phyloP scores from a whole-genome alignment of 306 rosid species.

The Erythrophleum fordii region DNA sequence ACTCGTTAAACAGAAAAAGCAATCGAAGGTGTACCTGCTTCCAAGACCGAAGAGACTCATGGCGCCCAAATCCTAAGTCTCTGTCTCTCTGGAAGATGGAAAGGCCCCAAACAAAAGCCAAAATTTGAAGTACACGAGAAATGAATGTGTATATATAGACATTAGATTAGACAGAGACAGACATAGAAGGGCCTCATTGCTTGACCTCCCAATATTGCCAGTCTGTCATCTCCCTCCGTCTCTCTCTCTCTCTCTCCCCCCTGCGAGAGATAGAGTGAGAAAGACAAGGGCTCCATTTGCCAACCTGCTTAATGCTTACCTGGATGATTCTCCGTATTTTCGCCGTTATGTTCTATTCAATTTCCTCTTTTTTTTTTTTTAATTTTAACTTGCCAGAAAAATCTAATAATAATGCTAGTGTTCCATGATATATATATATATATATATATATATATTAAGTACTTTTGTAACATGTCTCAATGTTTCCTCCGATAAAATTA shows the following conservation, averaged over 20 bases:
- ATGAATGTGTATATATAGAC: constrained; percentile 5
- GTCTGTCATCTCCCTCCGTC: constrained; percentile 53
- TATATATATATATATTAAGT: too few species aligned
- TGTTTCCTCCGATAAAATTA: too few species aligned
- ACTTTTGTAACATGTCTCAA: too few species aligned
- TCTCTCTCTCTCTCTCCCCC: constrained; percentile 28
- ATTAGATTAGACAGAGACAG: constrained; percentile 17
- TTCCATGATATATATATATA: too few species aligned
- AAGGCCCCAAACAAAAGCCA: constrained; percentile 42
- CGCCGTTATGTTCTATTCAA: background rate
- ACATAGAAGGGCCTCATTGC: constrained; percentile 9
- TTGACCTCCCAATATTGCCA: constrained; percentile 53
- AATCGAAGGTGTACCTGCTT: constrained; percentile 60
- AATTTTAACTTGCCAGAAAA: too few species aligned
- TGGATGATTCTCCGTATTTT: constrained; percentile 25
- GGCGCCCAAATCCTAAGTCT: constrained; percentile 48
- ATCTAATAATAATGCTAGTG: too few species aligned
- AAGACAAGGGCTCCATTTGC: constrained; percentile 46
- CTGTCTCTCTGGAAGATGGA: constrained; percentile 52
- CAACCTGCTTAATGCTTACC: constrained; percentile 56
- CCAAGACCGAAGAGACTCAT: constrained; percentile 98
- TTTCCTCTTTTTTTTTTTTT: background rate
- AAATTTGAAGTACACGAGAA: constrained; percentile 20
- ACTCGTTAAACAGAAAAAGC: too few species aligned
- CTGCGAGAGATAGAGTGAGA: constrained; percentile 33